Evolutionary conservation across 345 rosid genomes (phyloP), one percentile per base, ranked within the genome.

Genomic region (Aegle marmelos): DNA sequence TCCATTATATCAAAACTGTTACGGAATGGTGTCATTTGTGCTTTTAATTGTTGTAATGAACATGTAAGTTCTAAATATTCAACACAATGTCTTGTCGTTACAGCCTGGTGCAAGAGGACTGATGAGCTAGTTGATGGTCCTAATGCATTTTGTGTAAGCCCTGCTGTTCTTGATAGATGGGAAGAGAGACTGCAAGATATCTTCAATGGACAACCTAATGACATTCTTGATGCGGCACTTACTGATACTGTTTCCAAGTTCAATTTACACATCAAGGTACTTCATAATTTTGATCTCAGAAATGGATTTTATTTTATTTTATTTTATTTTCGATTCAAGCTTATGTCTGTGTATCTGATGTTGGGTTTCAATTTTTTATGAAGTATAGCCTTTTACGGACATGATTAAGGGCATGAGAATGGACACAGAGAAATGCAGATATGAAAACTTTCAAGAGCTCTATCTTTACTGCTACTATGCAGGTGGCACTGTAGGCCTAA

Each of bases 51-150:
- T 13, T 13, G 17, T 1, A 45, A 45, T 13, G 50, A 0, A 45
- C 50, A 13, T 2, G 5, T 45, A 13, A 45, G 50, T 45, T 14
- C 1, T 45, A 45, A 13, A 3, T 11, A 45, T 45, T 45, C 50
- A 45, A 45, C 50, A 11, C 50, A 13, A 45, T 45, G 10, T 5
- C 33, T 19, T 7, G 34, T 64, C 16, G 21, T 5, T 65, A 68
- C 86, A 89, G 95, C 89, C 16, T 89, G 95, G 93, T 87, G 93
- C 82, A 87, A 86, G 78, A 88, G 93, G 72, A 88, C 90, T 0
- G 93, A 88, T 80, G 91, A 89, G 68, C 74, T 88, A 27, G 93
- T 89, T 16, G 90, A 91, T 65, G 91, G 91, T 1, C 91, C 91
- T 0, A 89, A 86, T 56, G 89, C 90, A 2, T 81, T 17, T 7